Conservation (phyloP, 2,329 filamentous ascomycete species). For the Akanthomyces lecanii region DNA sequence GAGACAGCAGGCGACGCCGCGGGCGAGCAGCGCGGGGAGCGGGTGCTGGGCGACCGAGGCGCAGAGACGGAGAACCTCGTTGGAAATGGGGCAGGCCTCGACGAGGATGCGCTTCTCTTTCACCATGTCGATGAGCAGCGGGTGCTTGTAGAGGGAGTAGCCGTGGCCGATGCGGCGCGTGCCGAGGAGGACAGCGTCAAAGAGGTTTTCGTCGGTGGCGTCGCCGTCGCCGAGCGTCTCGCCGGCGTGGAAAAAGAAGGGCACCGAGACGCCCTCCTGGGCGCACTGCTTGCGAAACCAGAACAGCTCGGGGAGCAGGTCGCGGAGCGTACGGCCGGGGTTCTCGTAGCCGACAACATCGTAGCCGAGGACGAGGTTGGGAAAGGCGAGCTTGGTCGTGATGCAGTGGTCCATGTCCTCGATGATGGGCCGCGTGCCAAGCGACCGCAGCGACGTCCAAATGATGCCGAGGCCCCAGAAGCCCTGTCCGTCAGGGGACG, state of each 20-base stretch:
- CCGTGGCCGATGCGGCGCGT: slow-evolving; percentile 87
- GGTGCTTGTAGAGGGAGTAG: slow-evolving; percentile 87
- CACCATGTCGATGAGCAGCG: slow-evolving; percentile 80
- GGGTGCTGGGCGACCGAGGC: slow-evolving; percentile 73
- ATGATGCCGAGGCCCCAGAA: slow-evolving; percentile 88
- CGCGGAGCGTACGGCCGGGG: slow-evolving; percentile 66
- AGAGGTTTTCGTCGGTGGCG: slow-evolving; percentile 74
- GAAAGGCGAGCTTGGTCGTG: slow-evolving; percentile 71
- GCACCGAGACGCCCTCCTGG: slow-evolving; percentile 72
- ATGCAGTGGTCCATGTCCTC: slow-evolving; percentile 88
- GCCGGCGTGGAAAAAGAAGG: slow-evolving; percentile 94
- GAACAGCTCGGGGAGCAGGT: slow-evolving; percentile 79
- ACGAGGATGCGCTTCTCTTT: slow-evolving; percentile 84
- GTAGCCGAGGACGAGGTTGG: slow-evolving; percentile 78
- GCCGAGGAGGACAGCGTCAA: slow-evolving; percentile 81
- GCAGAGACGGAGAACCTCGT: slow-evolving; percentile 79
- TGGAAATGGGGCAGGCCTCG: slow-evolving; percentile 87
- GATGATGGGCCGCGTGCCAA: slow-evolving; percentile 62
- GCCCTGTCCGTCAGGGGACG: slow-evolving; percentile 61
- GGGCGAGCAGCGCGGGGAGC: slow-evolving; percentile 75
- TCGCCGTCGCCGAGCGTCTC: slow-evolving; percentile 76
- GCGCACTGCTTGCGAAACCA: slow-evolving; percentile 89
- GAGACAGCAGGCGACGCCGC: slow-evolving; percentile 77
- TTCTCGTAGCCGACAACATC: slow-evolving; percentile 90
- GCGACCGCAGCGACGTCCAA: slow-evolving; percentile 70